These are phyloP conservation scores for Ustilago hordei DNA, from an alignment of 1,284 basidiomycete genomes.

Conservation along the genomic window DNA sequence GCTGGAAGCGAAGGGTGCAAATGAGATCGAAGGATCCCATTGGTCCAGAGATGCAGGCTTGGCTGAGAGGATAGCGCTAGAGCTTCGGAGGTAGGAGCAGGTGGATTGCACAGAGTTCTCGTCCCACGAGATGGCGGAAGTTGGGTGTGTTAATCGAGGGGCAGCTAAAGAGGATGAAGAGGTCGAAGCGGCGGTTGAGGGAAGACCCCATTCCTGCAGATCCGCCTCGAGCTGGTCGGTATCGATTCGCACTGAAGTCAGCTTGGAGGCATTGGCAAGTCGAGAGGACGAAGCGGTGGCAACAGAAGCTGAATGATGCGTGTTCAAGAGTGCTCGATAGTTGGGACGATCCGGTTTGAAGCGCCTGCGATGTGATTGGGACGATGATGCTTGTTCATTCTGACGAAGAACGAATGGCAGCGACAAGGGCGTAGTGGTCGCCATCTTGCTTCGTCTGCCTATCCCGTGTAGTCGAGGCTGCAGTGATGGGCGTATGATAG, in stretches of 20 bases:
- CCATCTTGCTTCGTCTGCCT: constrained; percentile 15
- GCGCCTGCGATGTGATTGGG: constrained; percentile 11
- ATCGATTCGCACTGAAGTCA: neutral
- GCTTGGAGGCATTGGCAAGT: neutral
- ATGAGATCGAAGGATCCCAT: constrained; percentile 48
- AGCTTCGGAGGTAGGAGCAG: constrained; percentile 14
- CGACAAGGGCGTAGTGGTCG: constrained; percentile 32
- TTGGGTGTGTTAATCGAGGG: constrained; percentile 21
- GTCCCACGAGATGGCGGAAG: constrained; percentile 41
- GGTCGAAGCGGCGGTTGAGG: constrained; percentile 5
- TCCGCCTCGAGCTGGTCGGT: constrained; percentile 32
- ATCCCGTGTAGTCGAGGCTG: neutral
- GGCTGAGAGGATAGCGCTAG: neutral
- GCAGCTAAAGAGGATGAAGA: neutral
- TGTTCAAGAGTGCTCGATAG: constrained; percentile 30
- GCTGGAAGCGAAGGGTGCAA: constrained; percentile 33
- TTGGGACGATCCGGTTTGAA: constrained; percentile 40
- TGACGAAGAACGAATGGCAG: constrained; percentile 37
- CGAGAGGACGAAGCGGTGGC: constrained; percentile 5
- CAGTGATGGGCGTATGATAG: neutral
- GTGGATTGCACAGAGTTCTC: constrained; percentile 34
- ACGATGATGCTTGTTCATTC: neutral
- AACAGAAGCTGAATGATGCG: constrained; percentile 1
- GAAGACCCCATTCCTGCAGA: constrained; percentile 37
- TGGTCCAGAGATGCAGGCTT: constrained; percentile 20